Conservation (phyloP, 805 yeast species). For the Saturnispora halmiae region DNA sequence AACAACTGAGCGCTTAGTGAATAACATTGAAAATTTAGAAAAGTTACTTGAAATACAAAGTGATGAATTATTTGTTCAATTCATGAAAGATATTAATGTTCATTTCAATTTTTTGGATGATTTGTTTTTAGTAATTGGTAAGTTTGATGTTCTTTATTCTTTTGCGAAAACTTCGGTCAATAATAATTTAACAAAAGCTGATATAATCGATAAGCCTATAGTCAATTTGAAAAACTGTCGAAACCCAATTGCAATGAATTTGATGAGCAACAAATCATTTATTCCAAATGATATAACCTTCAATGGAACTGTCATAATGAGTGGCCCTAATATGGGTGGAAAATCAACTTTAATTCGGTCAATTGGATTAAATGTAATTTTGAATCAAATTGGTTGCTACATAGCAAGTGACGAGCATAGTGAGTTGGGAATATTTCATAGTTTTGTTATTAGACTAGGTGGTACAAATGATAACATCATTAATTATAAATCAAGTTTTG, state of each 20-base stretch:
- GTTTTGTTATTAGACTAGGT: constrained; percentile 57
- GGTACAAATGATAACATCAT: constrained; percentile 77
- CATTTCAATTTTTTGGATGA: constrained; percentile 32
- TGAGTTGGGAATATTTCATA: constrained; percentile 51
- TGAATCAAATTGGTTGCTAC: constrained; percentile 72
- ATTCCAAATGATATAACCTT: constrained; percentile 62
- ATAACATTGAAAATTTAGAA: constrained; percentile 48
- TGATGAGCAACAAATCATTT: constrained; percentile 29
- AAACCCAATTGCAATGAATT: constrained; percentile 26
- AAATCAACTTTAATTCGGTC: constrained; percentile 71
- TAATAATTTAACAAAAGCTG: constrained; percentile 42
- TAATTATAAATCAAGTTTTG: constrained; percentile 73
- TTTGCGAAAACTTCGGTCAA: constrained; percentile 50
- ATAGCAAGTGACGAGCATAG: constrained; percentile 56
- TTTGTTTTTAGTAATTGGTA: constrained; percentile 41
- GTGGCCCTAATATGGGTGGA: constrained; percentile 90
- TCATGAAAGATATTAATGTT: constrained; percentile 33
- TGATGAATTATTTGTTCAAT: constrained; percentile 37
- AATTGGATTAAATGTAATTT: constrained; percentile 56
- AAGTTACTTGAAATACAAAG: constrained; percentile 42
- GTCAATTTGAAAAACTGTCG: constrained; percentile 49
- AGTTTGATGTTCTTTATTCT: constrained; percentile 59
- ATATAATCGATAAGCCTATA: constrained; percentile 36
- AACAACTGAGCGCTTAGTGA: constrained; percentile 39
- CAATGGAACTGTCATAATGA: constrained; percentile 40